Evolutionary conservation across 495 filamentous ascomycete genomes (phyloP).

Genomic region (Neurospora sp.): DNA sequence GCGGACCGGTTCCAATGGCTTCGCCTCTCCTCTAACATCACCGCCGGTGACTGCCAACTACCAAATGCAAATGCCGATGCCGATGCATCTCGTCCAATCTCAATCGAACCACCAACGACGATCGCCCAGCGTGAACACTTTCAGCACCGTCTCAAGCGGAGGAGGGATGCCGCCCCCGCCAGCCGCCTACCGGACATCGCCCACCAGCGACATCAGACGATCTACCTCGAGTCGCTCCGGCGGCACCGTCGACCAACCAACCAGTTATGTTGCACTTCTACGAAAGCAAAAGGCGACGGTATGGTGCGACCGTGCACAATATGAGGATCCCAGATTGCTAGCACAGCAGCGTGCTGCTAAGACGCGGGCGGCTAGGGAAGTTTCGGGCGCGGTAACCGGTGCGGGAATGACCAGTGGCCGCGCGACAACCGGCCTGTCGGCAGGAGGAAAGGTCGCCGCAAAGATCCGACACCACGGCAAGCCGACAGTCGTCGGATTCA

Average conservation of each 20-base stretch:
- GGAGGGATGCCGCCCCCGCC: conserved; percentile 25
- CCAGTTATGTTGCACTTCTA: conserved; percentile 86
- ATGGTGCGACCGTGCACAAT: conserved; percentile 93
- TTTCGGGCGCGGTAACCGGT: conserved; percentile 34
- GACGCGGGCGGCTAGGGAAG: conserved; percentile 70
- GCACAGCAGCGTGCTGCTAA: conserved; percentile 77
- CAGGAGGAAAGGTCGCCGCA: conserved; percentile 45
- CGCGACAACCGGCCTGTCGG: conserved; percentile 46
- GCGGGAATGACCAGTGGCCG: conserved; percentile 32
- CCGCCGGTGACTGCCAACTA: not conserved
- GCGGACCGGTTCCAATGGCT: not conserved
- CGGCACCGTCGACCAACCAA: conserved; percentile 46
- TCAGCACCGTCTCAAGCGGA: conserved; percentile 54
- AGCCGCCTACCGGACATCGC: conserved; percentile 39
- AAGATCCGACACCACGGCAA: conserved; percentile 77
- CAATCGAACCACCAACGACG: conserved; percentile 43
- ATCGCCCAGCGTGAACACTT: conserved; percentile 63
- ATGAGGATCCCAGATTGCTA: conserved; percentile 75
- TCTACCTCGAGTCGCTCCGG: conserved; percentile 64
- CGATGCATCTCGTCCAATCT: conserved; percentile 27
- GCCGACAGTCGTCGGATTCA: conserved; percentile 60
- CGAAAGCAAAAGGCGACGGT: conserved; percentile 95
- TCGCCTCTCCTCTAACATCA: conserved; percentile 4
- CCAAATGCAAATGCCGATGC: conserved; percentile 4
- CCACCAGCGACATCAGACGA: conserved; percentile 56